Percentiles rank a stretch among this genome's conserved stretches.
phyloP scores from a whole-genome alignment of 75 land plant genomes.

The Selaginella tamariscina region DNA sequence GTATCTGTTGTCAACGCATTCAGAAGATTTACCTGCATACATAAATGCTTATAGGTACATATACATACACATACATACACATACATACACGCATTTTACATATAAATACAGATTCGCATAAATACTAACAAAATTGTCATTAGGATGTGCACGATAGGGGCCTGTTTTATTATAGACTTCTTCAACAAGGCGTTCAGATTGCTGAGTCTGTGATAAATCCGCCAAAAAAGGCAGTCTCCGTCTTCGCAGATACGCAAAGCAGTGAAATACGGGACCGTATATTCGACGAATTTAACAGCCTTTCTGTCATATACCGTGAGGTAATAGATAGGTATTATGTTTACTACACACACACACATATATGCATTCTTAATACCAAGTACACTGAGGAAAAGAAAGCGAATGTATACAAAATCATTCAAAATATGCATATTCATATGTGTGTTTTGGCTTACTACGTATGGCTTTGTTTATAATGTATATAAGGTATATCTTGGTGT shows the following conservation, averaged over 20 bases:
- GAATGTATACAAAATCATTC: neutral
- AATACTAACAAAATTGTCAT: no score
- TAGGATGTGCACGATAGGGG: constrained; percentile 99
- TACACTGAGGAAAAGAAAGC: no score
- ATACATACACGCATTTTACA: no score
- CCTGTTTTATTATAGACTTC: constrained; percentile 84
- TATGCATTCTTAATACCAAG: neutral
- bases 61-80: no score
- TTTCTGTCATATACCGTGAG: constrained; percentile 88
- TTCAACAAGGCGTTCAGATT: constrained; percentile 62
- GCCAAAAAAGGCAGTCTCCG: constrained; percentile 97
- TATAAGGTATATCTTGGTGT: neutral
- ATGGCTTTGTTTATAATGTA: neutral
- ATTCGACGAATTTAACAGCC: constrained; percentile 95
- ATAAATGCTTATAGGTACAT: no score
- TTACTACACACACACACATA: neutral
- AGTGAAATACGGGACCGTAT: constrained; percentile 94
- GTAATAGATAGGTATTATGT: constrained; percentile 21
- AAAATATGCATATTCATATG: neutral
- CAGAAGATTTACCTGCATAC: no score
- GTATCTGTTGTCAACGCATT: no score
- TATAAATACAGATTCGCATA: no score
- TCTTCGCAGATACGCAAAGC: constrained; percentile 92
- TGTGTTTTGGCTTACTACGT: neutral
- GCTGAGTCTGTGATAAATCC: constrained; percentile 95